Conservation (phyloP, 2,329 filamentous ascomycete species). For the Cladophialophora chaetospira region DNA sequence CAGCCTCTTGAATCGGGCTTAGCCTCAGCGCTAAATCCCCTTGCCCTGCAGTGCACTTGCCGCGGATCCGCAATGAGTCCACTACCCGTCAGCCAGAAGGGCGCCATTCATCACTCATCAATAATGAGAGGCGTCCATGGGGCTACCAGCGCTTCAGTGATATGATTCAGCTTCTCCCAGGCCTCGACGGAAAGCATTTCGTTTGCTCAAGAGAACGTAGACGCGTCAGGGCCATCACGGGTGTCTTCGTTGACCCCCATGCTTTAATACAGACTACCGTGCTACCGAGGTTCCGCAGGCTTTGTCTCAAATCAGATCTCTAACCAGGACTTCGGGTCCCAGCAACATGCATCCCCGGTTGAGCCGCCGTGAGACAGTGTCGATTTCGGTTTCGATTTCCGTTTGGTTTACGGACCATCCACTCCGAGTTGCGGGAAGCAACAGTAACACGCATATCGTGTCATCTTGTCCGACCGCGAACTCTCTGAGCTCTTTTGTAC, state of each 20-base stretch:
- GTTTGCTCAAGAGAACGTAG: too few relatives aligned
- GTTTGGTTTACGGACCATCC: constrained; percentile 13
- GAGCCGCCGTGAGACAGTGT: constrained; percentile 21
- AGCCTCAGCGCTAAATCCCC: background rate
- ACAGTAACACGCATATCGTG: background rate
- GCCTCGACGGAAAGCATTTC: too few relatives aligned
- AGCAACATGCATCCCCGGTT: constrained; percentile 3
- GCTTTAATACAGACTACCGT: too few relatives aligned
- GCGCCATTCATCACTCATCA: background rate
- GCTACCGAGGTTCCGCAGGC: too few relatives aligned
- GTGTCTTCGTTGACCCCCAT: too few relatives aligned
- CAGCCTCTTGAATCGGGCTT: constrained; percentile 3
- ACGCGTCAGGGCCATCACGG: too few relatives aligned
- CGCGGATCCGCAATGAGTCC: constrained; percentile 9
- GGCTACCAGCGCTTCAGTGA: too few relatives aligned
- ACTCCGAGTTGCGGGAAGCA: constrained; percentile 13
- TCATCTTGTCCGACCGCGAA: background rate
- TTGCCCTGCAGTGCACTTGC: constrained; percentile 17
- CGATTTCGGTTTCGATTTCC: constrained; percentile 15
- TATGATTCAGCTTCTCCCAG: too few relatives aligned
- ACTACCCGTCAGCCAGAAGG: constrained; percentile 10
- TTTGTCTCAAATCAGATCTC: background rate
- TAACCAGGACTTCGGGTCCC: constrained; percentile 4
- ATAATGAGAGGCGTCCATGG: background rate
- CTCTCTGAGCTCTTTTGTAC: background rate